These are phyloP conservation scores for Aquanectria penicillioides DNA, from an alignment of 2,329 filamentous ascomycete genomes.

Conservation along the genomic window DNA sequence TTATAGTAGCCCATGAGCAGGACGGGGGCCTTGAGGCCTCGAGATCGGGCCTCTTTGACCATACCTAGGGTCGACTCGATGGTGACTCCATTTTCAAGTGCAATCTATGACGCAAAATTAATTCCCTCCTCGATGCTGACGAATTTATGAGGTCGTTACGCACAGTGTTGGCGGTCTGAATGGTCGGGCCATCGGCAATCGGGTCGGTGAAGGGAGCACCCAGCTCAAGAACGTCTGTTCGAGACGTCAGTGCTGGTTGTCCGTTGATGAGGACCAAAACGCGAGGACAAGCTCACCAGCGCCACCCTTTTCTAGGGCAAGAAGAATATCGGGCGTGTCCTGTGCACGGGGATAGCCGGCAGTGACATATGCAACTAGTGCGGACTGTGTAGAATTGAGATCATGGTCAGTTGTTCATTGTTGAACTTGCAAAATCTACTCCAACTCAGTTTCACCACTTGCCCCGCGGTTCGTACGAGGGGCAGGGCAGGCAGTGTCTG, in stretches of 20 bases:
- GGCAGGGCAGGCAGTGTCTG: slow-evolving; percentile 40
- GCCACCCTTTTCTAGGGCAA: slow-evolving; percentile 92
- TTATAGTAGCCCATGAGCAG: slow-evolving; percentile 99
- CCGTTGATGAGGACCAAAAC: neutral
- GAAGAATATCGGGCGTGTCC: slow-evolving; percentile 83
- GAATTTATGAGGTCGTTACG: slow-evolving; percentile 39
- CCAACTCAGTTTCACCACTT: no score
- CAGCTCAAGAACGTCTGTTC: slow-evolving; percentile 86
- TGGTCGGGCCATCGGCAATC: slow-evolving; percentile 96
- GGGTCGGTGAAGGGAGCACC: slow-evolving; percentile 98
- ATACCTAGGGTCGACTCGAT: slow-evolving; percentile 83
- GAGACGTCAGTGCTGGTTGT: slow-evolving; percentile 16
- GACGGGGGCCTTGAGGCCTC: slow-evolving; percentile 83
- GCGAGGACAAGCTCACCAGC: slow-evolving; percentile 68
- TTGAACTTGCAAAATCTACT: neutral
- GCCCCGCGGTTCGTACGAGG: slow-evolving; percentile 34
- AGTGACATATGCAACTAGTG: slow-evolving; percentile 95
- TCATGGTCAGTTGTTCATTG: slow-evolving; percentile 33
- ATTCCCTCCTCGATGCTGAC: neutral
- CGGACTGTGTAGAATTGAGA: slow-evolving; percentile 63
- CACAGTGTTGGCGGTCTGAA: slow-evolving; percentile 93
- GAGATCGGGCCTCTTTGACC: slow-evolving; percentile 80
- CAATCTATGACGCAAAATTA: slow-evolving; percentile 57
- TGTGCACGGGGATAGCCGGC: slow-evolving; percentile 89
- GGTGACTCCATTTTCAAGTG: slow-evolving; percentile 88